Base-by-base conservation (phyloP, 75 land plant genomes). In the Picea glauca region DNA sequence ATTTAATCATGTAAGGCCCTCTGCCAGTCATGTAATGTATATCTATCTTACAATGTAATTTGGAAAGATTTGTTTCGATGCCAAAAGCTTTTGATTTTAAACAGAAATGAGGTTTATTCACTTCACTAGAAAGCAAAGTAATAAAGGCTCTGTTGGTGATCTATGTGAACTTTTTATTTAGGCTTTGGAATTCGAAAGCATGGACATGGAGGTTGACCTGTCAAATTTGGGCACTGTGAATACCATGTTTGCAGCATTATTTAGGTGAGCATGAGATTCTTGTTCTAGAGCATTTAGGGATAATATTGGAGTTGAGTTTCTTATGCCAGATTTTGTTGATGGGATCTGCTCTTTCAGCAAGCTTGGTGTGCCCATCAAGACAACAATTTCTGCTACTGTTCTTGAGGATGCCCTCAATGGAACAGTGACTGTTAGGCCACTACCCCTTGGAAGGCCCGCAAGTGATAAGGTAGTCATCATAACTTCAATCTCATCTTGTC, bases 201-300 rank as follows among this genome's bases (percentile, higher is more conserved):
- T 94, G 92, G 99, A 96, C 75, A 90, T 97, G 99, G 98, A 97
- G 84, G 82, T 97, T 77, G 99, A 97, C 82, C 90, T 97, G 70
- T 94, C 99, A 59, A 97, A 93, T 66, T 87, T 97, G 31, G 96
- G 99, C 72, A 97, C 99, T 50, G 92, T 97, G 64, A 95, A 94
- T 73, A 98, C 99, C 38, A 87, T 98, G 96, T 98, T 98, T 87
- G 99, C 95, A 4, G 99, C 99, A 43, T 81, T 98, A 66, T 98
- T 98, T 87, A 98, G 99, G 99, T 98, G 38, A 68, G 60, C 60
- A 54, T 58, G 15, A 7, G 13, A 13, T 26, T 9, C 57, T 20
- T 46, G 8, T 14, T 8, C 21, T 54, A 21, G 21, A 67, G 50
- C 26, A 4, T 61, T 23, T 77, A 26, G 32, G 46, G 50, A 78